Percentiles rank a stretch among this genome's conserved stretches.
These are phyloP conservation scores for Capronia epimyces DNA, from an alignment of 2,329 filamentous ascomycete genomes.

Conservation along the genomic window DNA sequence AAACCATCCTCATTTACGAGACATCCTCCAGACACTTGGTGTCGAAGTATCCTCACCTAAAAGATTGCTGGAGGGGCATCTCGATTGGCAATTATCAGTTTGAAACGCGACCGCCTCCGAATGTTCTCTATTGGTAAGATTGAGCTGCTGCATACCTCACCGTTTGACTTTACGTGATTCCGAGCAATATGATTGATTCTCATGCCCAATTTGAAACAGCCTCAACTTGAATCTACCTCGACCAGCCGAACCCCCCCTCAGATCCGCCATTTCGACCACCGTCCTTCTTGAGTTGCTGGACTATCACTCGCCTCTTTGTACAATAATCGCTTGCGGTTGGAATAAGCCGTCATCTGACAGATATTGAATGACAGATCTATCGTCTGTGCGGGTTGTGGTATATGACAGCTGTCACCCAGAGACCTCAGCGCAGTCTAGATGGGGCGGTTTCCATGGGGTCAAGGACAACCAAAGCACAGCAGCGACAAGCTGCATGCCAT, in stretches of 20 bases:
- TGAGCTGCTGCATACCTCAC: not conserved
- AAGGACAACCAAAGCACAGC: constrained; percentile 20
- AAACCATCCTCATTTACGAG: not conserved
- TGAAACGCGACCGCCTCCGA: constrained; percentile 11
- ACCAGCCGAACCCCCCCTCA: too few relatives aligned
- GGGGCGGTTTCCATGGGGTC: constrained; percentile 26
- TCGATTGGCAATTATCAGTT: constrained; percentile 1
- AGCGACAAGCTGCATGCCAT: constrained; percentile 21
- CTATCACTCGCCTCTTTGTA: not conserved
- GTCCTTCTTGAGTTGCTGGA: not conserved
- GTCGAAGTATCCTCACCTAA: not conserved
- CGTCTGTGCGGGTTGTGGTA: not conserved
- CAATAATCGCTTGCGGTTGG: not conserved
- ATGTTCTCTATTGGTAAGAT: constrained; percentile 15
- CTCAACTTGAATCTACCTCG: too few relatives aligned
- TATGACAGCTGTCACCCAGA: constrained; percentile 1
- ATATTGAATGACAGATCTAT: constrained; percentile 10
- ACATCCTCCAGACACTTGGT: not conserved
- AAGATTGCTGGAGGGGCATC: not conserved
- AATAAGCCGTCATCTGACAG: not conserved
- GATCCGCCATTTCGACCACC: too few relatives aligned
- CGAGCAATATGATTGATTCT: not conserved
- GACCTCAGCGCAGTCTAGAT: constrained; percentile 11
- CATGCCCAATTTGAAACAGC: too few relatives aligned
- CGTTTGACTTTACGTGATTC: constrained; percentile 5